Base-by-base conservation (phyloP, 176 grass and related monocot genomes). In the Dendrocalamus sinicus region DNA sequence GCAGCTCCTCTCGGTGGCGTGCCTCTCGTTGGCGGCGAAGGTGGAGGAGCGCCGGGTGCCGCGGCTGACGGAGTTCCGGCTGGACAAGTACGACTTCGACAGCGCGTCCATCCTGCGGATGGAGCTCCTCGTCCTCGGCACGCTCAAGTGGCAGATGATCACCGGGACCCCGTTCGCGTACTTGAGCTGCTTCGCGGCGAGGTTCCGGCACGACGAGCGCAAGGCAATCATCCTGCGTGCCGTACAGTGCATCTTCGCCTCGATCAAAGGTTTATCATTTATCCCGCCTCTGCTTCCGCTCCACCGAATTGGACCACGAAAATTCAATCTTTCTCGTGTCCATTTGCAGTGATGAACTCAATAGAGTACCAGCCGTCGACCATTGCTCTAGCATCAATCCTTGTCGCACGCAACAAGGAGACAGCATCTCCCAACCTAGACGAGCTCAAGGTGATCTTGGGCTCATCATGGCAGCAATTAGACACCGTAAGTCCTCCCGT, bases 21-120 rank as follows among this genome's bases (percentile, higher is more conserved):
- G 96, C 91, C 85, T 99, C 2, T 96, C 96, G 37, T 72, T 99
- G 87, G 96, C 96, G 30, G 87, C 72, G 66, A 99, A 99, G 86
- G 60, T 94, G 96, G 96, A 99, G 88, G 96, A 94, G 78, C 59
- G 44, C 79, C 88, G 70, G 61, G 75, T 24, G 71, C 82, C 92
- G 72, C 73, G 81, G 20, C 83, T 99, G 24, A 39, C 92, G 9
- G 94, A 95, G 78, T 89, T 99, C 70, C 70, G 59, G 35, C 39
- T 59, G 2, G 92, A 92, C 55, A 76, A 81, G 12, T 73, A 83
- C 67, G 46, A 81, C 17, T 94, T 94, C 79, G 35, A 88, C 67
- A 71, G 57, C 66, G 70, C 47, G 14, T 68, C 90, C 28, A 85
- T 99, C 60, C 71, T 57, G 41, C 89, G 93, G 76, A 96, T 99